A percentile compares a stretch with the other conserved stretches of the same genome.
Evolutionary conservation across 805 yeast genomes (phyloP).

Genomic region (Kazachstania kunashirensis): DNA sequence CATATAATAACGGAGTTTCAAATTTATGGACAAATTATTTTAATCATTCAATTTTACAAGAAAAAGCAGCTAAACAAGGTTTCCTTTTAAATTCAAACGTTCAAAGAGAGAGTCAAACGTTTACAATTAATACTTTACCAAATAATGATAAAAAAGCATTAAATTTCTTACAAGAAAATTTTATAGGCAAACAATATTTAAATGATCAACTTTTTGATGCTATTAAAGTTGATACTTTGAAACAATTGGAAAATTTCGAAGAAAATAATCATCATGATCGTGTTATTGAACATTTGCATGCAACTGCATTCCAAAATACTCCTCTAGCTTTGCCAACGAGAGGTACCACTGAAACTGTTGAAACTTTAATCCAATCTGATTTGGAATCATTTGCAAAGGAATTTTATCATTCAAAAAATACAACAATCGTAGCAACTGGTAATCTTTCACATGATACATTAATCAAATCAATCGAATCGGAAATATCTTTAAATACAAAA

Average conservation of each 20-base stretch:
- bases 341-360: constrained; percentile 62
- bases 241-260: constrained; percentile 47
- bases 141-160: constrained; percentile 45
- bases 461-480: constrained; percentile 52
- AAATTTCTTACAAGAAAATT: constrained; percentile 37
- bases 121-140: constrained; percentile 44
- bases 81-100: constrained; percentile 44
- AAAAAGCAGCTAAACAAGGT: constrained; percentile 40
- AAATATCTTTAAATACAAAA: constrained; percentile 29
- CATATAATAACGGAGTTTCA: constrained; percentile 75
- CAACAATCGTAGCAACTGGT: constrained; percentile 62
- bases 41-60: constrained; percentile 15
- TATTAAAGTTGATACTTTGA: constrained; percentile 38
- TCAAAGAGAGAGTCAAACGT: constrained; percentile 56
- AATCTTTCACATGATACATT: constrained; percentile 59
- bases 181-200: constrained; percentile 16
- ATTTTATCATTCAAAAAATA: constrained; percentile 52
- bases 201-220: constrained; percentile 39
- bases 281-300: constrained; percentile 65
- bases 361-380: constrained; percentile 50
- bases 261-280: constrained; percentile 40
- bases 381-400: constrained; percentile 44
- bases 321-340: constrained; percentile 66
- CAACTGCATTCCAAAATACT: constrained; percentile 82
- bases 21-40: constrained; percentile 49